Evolutionary conservation across 768 basidiomycete genomes (phyloP), one percentile per base, ranked within the genome.

Genomic region (Psilocybe cyanescens): DNA sequence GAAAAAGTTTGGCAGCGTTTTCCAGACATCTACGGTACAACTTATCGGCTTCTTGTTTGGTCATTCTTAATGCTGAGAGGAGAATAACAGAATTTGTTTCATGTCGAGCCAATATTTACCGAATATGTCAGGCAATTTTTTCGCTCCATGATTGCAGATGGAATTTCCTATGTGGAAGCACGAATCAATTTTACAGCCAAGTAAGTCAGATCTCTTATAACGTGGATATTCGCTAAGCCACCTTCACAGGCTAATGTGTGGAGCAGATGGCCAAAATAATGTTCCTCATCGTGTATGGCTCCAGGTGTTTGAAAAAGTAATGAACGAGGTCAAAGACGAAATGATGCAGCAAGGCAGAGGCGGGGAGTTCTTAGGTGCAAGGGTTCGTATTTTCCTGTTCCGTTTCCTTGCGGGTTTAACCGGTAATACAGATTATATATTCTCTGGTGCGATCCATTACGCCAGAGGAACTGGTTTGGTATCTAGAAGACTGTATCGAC

Each of bases 401-500:
- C 16, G 19, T 3, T 19, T 45, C 24, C 14, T 8, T 19, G 6
- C 6, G 11, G 3, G 30, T 55, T 33, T 16, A 54, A n/a, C 9
- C n/a, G 19, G 9, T 6, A 1, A n/a, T 24, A 35, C 39, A 92
- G 89, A 83, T 93, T 49, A 92, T 93, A 58, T 92, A 92, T 66
- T 79, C 83, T 3, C 88, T 89, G 0, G 67, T 90, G 47, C 82
- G 87, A 28, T 74, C 80, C 61, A 78, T 88, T 50, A 77, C 82
- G 1, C 72, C 77, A 7, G 84, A 88, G 49, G 83, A 85, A 59
- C 68, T 93, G 12, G 81, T 83, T 30, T 85, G 81, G 82, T 87
- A 86, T 69, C 72, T 86, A n/a, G 87, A 90, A 59, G 91, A 94
- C 65, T 91, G 91, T 64, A 84, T 93, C 55, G 74, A 76, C 7